Base-by-base conservation (phyloP, 2,329 filamentous ascomycete species). In the Diaporthe helianthi region DNA sequence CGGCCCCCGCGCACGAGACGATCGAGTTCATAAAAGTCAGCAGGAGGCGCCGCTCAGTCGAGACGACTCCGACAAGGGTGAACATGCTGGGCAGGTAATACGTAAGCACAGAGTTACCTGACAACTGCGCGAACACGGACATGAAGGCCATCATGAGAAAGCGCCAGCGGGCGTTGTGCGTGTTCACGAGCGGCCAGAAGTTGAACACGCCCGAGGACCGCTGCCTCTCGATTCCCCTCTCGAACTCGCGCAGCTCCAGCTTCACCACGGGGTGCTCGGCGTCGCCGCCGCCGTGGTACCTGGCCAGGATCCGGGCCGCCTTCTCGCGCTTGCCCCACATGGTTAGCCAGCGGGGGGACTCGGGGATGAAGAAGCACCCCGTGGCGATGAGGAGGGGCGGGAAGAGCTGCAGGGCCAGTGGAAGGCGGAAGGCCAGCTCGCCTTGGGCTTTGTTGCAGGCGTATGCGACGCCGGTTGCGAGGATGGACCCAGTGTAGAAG, bases 331-430 rank as follows among this genome's bases (percentile, higher is more conserved):
- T 76, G 4, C 80, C 80, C 72, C 77, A 76, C 72, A 79, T 78
- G 6, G 79, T 80, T 19, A 81, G 76, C 80, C 79, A 83, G 67
- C 81, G 79, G 2, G 81, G 81, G 2, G 81, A 82, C 72, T 83
- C 81, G 0, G 81, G 81, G 13, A 82, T 76, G 17, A 82, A 76
- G 33, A 78, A 75, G 15, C 77, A 76, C 36, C 76, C 77, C 19
- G 74, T 33, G 4, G 77, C 72, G 52, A 82, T 79, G 67, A 81
- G 71, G 9, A 78, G 66, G 0, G 81, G 82, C 1, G 81, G 79
- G 1, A 80, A 68, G 13, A 80, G 73, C 51, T 83, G 80, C 0
- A 82, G 75, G 65, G 78, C 78, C 15, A 82, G 75, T 0, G 81
- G 81, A 3, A 83, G 73, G 15, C 80, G 76, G 70, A 74, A 76